Evolutionary conservation across 768 basidiomycete genomes (phyloP).

Genomic region (Amanita pseudoporphyria): DNA sequence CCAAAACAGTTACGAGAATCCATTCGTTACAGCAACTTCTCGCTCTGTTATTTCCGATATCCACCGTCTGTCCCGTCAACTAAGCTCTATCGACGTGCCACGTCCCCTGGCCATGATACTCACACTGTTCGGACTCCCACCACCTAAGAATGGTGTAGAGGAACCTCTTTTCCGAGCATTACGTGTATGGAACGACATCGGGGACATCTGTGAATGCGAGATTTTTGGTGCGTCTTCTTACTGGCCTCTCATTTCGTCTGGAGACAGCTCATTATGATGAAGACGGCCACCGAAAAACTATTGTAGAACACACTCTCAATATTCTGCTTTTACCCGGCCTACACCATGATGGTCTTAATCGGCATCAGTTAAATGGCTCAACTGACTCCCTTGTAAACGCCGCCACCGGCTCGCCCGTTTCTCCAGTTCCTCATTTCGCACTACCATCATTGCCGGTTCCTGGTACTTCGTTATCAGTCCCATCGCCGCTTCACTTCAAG

Average conservation of each 20-base stretch:
- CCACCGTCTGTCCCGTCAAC: conserved; percentile 47
- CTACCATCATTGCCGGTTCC: conserved; percentile 45
- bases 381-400: conserved; percentile 29
- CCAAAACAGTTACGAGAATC: conserved; percentile 62
- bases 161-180: conserved; percentile 52
- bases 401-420: conserved; percentile 18
- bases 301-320: conserved; percentile 76
- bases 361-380: conserved; percentile 21
- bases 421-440: conserved; percentile 23
- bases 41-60: conserved; percentile 66
- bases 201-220: conserved; percentile 69
- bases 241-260: not conserved
- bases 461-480: conserved; percentile 47
- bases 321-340: conserved; percentile 67
- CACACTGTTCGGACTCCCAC: conserved; percentile 40
- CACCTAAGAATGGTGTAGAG: conserved; percentile 20
- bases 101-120: conserved; percentile 51
- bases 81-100: conserved; percentile 59
- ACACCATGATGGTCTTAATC: conserved; percentile 37
- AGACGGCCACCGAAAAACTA: conserved; percentile 69
- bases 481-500: conserved; percentile 66
- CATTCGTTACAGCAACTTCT: conserved; percentile 65
- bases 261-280: not conserved
- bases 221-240: conserved; percentile 48
- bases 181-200: conserved; percentile 66